Conservation (phyloP, 2,329 filamentous ascomycete genomes). For the Diplocarpon mali region DNA sequence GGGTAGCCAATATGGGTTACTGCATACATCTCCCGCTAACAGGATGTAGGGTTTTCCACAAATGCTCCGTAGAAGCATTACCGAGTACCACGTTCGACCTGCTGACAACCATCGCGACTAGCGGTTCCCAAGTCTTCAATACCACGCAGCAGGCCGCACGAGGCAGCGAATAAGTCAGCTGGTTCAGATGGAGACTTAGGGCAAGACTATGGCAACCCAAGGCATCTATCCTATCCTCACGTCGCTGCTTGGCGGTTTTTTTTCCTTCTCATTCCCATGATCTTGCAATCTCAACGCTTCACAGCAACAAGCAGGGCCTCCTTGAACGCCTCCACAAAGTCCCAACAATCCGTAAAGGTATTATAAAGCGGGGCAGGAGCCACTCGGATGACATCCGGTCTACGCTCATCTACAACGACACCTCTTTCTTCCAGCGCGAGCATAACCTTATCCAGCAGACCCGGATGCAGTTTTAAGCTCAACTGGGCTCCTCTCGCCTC, state of each 20-base stretch:
- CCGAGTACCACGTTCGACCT: too few species aligned
- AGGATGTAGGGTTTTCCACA: too few species aligned
- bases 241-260: not conserved
- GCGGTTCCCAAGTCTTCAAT: too few species aligned
- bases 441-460: constrained; percentile 52
- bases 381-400: constrained; percentile 64
- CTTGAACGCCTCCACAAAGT: constrained; percentile 39
- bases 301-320: constrained; percentile 27
- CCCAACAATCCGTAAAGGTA: constrained; percentile 52
- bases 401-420: constrained; percentile 63
- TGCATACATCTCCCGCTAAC: too few species aligned
- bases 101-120: too few species aligned
- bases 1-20: not conserved
- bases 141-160: too few species aligned
- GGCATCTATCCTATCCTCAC: not conserved
- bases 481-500: constrained; percentile 61
- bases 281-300: not conserved
- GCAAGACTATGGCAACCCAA: too few species aligned
- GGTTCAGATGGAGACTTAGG: too few species aligned
- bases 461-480: constrained; percentile 49
- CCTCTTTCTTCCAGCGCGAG: constrained; percentile 46
- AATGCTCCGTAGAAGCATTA: too few species aligned
- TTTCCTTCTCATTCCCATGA: not conserved
- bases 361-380: constrained; percentile 70
- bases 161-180: too few species aligned